Evolutionary conservation across 1,284 basidiomycete species (phyloP), one percentile per base, ranked within the genome.

Genomic region (Puccinia horiana): DNA sequence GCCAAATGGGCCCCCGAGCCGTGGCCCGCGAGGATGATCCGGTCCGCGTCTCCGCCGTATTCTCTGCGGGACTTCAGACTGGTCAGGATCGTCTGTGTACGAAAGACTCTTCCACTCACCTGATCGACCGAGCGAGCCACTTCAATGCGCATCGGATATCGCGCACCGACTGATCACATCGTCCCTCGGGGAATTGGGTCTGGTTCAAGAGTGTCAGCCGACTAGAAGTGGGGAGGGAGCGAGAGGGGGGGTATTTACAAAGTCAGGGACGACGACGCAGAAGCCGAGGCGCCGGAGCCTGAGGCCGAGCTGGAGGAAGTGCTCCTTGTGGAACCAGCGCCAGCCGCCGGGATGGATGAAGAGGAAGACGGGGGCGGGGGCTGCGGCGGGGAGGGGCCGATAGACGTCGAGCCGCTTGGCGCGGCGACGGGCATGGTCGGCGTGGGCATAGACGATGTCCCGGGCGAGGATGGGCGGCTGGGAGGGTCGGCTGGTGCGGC

Each of bases 251-350:
- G 37, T 58, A 83, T 67, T 76, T 47, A 77, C 82, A 37, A 88
- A 84, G 47, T 87, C 85, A 20, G 88, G 87, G 0, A 88, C 85
- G 26, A 88, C 84, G 69, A 88, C 87, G 78, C 86, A 85, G 81
- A 86, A 86, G 18, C 87, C 87, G 77, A 86, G 84, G n/a, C 85
- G 81, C 1, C 86, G 84, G 23, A 88, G 81, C 0, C 86, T 85
- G 14, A 86, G 85, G 0, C 87, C 88, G 52, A 88, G 84, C 76
- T 86, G 86, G 0, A 88, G 84, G 73, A 86, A 87, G 74, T 58
- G 83, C 49, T 63, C 29, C 40, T 83, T 84, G 82, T 83, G 81
- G 42, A 82, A 78, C 32, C 86, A 83, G 16, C 86, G 85, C 67
- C 86, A 85, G 40, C 86, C 84, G 52, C 86, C 84, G 20, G 84